These are phyloP conservation scores for Candida yuanshanica DNA, from an alignment of 805 yeast genomes.

Conservation along the genomic window DNA sequence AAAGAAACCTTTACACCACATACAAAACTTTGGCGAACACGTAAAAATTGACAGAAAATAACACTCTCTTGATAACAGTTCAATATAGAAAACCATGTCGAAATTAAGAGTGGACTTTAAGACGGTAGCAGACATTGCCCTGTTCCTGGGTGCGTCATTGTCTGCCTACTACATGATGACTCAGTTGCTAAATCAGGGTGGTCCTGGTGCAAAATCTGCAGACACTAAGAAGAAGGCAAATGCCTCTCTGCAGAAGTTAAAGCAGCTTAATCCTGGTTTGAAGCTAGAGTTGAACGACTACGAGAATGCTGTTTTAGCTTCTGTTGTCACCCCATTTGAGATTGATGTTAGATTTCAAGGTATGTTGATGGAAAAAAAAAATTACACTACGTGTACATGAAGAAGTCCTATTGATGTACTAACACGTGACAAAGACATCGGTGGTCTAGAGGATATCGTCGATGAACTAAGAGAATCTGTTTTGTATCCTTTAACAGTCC, in stretches of 20 bases:
- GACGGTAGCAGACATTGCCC: slow-evolving; percentile 39
- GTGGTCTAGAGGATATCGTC: slow-evolving; percentile 79
- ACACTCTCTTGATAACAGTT: no score
- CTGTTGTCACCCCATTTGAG: slow-evolving; percentile 80
- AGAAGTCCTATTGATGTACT: background rate
- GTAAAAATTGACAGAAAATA: background rate
- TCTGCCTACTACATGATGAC: slow-evolving; percentile 61
- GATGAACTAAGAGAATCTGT: slow-evolving; percentile 87
- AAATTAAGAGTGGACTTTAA: slow-evolving; percentile 32
- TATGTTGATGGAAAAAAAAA: slow-evolving; percentile 14
- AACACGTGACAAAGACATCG: slow-evolving; percentile 48
- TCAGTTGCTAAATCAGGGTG: slow-evolving; percentile 37
- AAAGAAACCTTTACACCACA: background rate
- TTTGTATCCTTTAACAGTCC: slow-evolving; percentile 75
- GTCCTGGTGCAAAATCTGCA: slow-evolving; percentile 42
- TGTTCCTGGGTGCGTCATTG: slow-evolving; percentile 58
- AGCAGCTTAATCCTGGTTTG: slow-evolving; percentile 52
- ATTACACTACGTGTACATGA: no score
- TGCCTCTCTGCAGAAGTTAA: slow-evolving; percentile 51
- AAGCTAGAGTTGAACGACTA: slow-evolving; percentile 57
- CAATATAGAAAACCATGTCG: slow-evolving; percentile 18
- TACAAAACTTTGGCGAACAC: background rate
- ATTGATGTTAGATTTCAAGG: slow-evolving; percentile 62
- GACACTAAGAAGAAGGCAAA: slow-evolving; percentile 59
- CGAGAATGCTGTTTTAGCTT: slow-evolving; percentile 70